Base-by-base conservation (phyloP, 257 asterid genomes). In the Solanum habrochaites region DNA sequence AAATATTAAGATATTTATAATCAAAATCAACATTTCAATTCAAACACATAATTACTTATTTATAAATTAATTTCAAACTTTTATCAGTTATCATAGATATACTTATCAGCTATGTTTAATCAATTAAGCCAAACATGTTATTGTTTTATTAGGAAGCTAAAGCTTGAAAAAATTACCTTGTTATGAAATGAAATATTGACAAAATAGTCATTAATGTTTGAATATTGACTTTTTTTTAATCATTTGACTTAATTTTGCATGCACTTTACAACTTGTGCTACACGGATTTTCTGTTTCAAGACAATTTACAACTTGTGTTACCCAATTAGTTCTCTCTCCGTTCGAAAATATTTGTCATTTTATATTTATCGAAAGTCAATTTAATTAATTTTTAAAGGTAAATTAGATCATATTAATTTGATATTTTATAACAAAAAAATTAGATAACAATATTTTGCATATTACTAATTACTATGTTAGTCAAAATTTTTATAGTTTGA, bases 281-380 rank as follows among this genome's bases (percentile, higher is more conserved):
- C 82, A 5, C 11, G 0, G 40, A 20, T 73, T 73, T 73, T 11
- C 20, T 21, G 49, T 73, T 73, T 37, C 49, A 35, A 35, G 49
- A 72, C 49, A 35, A 35, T 37, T 72, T 37, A 20, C 49, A 72
- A 72, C 29, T 72, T 20, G 81, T 72, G 18, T 72, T 1, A 37
- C 45, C 2, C 78, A 9, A 71, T 35, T 71, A 71, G 81, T 4
- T 1, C 1, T 32, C 0, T 3, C 35, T 32, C 35, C 5, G 35
- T 32, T 0, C 5, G 5, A 32, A 32, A 32, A 32, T 0, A 0
- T 32, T 32, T 32, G 0, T 4, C 35, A 32, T 32, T 0, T 32
- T 32, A 32, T 4, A 0, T 5, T 32, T 32, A 32, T 32, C 0
- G 0, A 32, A 32, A 4, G 5, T 32, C 0, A 32, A 32, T 32